These are phyloP conservation scores for Leccinum fibrillosum DNA, from an alignment of 768 basidiomycete species.

Conservation along the genomic window DNA sequence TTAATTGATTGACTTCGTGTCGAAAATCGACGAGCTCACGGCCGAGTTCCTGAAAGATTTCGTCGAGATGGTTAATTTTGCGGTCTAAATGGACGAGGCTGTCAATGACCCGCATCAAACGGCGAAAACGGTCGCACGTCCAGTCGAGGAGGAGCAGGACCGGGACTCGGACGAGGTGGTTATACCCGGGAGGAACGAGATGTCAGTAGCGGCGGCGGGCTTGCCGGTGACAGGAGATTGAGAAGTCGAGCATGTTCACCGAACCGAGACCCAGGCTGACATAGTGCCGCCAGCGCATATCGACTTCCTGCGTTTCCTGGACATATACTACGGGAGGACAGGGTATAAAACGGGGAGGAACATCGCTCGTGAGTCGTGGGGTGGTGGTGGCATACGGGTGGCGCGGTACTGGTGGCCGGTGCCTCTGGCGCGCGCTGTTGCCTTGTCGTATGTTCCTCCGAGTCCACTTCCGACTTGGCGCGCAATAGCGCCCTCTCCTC, in stretches of 20 bases:
- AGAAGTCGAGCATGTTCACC: slow-evolving; percentile 34
- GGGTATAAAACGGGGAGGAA: slow-evolving; percentile 62
- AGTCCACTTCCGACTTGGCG: slow-evolving; percentile 53
- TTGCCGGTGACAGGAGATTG: slow-evolving; percentile 5
- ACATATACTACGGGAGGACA: slow-evolving; percentile 79
- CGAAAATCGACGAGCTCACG: no score
- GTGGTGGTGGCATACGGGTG: slow-evolving; percentile 14
- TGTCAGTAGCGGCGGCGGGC: slow-evolving; percentile 13
- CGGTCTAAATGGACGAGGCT: no score
- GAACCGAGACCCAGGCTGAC: slow-evolving; percentile 21
- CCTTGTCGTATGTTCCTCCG: slow-evolving; percentile 39
- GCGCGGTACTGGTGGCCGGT: not conserved
- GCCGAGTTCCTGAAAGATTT: no score
- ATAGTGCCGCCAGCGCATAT: slow-evolving; percentile 48
- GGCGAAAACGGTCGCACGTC: no score
- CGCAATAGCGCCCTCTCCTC: slow-evolving; percentile 75
- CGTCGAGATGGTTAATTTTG: no score
- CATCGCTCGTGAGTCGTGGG: not conserved
- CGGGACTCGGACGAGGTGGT: no score
- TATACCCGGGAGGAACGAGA: not conserved
- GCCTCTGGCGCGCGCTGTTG: slow-evolving; percentile 39
- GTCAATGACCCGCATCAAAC: no score
- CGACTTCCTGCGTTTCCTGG: slow-evolving; percentile 78
- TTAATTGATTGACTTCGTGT: no score
- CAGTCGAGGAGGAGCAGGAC: no score